These are phyloP conservation scores for Entomortierella beljakovae DNA, from an alignment of 192 early-diverging fungal species.

Conservation along the genomic window DNA sequence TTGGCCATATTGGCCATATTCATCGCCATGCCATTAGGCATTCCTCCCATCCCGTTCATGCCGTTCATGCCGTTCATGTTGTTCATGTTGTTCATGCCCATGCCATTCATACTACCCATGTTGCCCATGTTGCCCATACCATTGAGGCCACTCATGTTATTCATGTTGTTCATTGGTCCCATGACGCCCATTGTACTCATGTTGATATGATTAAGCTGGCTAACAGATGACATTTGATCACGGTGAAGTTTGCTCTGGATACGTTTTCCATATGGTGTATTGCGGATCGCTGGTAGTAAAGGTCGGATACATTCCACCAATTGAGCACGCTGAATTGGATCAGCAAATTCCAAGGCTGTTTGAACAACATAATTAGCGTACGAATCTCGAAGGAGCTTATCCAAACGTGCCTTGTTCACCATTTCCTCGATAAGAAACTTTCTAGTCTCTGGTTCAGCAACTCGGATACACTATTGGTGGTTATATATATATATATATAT, in stretches of 20 bases:
- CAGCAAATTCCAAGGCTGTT: slow-evolving; percentile 86
- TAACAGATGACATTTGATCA: slow-evolving; percentile 57
- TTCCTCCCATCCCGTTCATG: slow-evolving; percentile 17
- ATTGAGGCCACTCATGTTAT: slow-evolving; percentile 21
- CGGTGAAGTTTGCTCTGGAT: slow-evolving; percentile 84
- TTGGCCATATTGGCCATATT: slow-evolving; percentile 28
- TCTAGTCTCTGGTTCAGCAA: slow-evolving; percentile 78
- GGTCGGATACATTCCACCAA: slow-evolving; percentile 86
- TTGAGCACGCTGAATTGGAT: slow-evolving; percentile 74
- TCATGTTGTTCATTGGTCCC: slow-evolving; percentile 32
- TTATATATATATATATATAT: not conserved
- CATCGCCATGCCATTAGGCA: slow-evolving; percentile 42
- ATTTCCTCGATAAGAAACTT: slow-evolving; percentile 78
- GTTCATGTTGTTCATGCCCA: slow-evolving; percentile 20
- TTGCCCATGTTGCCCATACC: slow-evolving; percentile 16
- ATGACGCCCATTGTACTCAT: slow-evolving; percentile 26
- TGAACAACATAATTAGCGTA: slow-evolving; percentile 95
- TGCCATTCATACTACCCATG: slow-evolving; percentile 16
- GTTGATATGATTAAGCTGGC: slow-evolving; percentile 19
- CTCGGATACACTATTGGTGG: slow-evolving; percentile 79
- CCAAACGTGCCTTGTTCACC: slow-evolving; percentile 77
- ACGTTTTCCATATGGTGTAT: slow-evolving; percentile 91
- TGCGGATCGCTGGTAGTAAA: slow-evolving; percentile 81
- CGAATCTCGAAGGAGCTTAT: slow-evolving; percentile 85
- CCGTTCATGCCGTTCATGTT: slow-evolving; percentile 31